Conservation (phyloP, 2,329 filamentous ascomycete species). For the Trichoderma koningii region DNA sequence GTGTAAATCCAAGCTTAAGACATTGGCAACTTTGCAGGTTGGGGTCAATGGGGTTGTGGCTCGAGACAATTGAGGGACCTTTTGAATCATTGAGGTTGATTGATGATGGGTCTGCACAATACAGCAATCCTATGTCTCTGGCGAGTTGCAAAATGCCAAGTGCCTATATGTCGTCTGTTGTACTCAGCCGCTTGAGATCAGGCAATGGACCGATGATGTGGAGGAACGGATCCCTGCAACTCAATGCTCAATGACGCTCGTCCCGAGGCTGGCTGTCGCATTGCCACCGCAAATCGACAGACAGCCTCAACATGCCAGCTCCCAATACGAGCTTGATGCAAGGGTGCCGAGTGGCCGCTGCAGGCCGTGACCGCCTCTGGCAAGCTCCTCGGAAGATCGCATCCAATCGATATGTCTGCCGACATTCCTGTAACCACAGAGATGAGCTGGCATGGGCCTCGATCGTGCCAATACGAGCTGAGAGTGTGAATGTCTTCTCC, state of each 20-base stretch:
- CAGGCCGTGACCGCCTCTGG: background rate
- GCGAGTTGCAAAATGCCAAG: too few relatives aligned
- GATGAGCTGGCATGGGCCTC: background rate
- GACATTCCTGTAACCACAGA: background rate
- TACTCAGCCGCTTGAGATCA: background rate
- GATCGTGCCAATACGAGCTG: background rate
- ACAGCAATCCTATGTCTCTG: too few relatives aligned
- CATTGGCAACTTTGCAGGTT: conserved; percentile 12
- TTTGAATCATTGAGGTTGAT: too few relatives aligned
- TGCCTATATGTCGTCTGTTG: background rate
- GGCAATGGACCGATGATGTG: background rate
- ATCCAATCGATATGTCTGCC: background rate
- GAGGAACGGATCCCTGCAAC: conserved; percentile 11
- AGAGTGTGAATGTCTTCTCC: background rate
- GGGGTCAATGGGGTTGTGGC: background rate
- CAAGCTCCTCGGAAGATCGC: conserved; percentile 16
- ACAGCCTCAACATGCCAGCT: background rate
- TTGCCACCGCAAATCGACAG: conserved; percentile 12
- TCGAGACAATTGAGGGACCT: too few relatives aligned
- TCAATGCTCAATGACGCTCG: conserved; percentile 5
- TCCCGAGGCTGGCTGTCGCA: conserved; percentile 4
- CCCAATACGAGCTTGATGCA: conserved; percentile 10
- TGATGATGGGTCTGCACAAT: too few relatives aligned
- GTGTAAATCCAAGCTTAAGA: background rate
- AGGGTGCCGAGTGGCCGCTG: background rate